A percentile compares a stretch with the other conserved stretches of the same genome.
Conservation (phyloP, 2,329 filamentous ascomycete species). For the Xylariaceae sp. region DNA sequence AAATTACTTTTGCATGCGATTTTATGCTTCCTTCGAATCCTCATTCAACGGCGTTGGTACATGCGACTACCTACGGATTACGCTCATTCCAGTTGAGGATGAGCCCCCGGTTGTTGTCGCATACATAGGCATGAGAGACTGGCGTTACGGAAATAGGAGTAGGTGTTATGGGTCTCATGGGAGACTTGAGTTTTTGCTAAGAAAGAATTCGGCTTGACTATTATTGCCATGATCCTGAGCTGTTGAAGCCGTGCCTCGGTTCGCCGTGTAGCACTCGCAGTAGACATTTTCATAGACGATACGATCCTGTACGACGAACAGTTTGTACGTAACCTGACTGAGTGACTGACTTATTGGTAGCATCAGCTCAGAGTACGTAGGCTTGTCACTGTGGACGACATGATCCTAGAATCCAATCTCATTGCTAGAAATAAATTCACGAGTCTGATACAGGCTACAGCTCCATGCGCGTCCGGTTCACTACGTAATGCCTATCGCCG, state of each 20-base stretch:
- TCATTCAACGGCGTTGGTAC: slow-evolving; percentile 26
- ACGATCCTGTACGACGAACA: neutral
- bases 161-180: neutral
- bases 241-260: neutral
- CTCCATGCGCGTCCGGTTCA: too few relatives aligned
- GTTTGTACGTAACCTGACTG: neutral
- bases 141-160: slow-evolving; percentile 14
- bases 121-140: slow-evolving; percentile 5
- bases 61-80: slow-evolving; percentile 14
- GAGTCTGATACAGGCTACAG: neutral
- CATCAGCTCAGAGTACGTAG: too few relatives aligned
- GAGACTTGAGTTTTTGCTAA: neutral
- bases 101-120: slow-evolving; percentile 5
- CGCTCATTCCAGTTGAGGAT: neutral
- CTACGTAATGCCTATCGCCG: neutral
- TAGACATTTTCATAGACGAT: neutral
- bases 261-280: neutral
- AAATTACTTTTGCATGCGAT: slow-evolving; percentile 5
- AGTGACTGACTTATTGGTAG: too few relatives aligned
- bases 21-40: slow-evolving; percentile 17
- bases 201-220: neutral
- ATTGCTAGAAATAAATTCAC: neutral
- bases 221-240: neutral
- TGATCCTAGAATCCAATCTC: neutral
- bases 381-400: too few relatives aligned